Evolutionary conservation across 2,329 filamentous ascomycete species (phyloP).

Genomic region (Volutella citrinella): DNA sequence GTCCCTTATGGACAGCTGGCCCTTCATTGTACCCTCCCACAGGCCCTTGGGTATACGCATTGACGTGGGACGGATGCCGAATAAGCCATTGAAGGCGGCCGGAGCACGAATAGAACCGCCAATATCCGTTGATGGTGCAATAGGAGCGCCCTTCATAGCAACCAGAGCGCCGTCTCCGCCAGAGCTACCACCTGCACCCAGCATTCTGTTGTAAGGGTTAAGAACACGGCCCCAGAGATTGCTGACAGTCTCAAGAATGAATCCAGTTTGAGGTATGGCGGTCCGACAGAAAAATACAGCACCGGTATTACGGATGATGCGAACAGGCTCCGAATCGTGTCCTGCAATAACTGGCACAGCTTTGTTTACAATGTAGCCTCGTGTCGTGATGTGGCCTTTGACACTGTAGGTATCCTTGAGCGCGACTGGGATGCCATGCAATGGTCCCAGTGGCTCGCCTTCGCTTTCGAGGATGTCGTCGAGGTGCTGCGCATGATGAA

Average conservation of each 20-base stretch:
- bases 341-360: constrained; percentile 45
- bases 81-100: constrained; percentile 27
- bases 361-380: constrained; percentile 54
- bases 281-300: constrained; percentile 68
- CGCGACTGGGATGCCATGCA: constrained; percentile 57
- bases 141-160: constrained; percentile 30
- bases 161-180: constrained; percentile 48
- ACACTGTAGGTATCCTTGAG: constrained; percentile 38
- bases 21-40: constrained; percentile 12
- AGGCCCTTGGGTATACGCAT: constrained; percentile 14
- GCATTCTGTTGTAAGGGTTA: constrained; percentile 58
- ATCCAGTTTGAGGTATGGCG: constrained; percentile 57
- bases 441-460: constrained; percentile 31
- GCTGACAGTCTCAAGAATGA: constrained; percentile 53
- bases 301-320: constrained; percentile 56
- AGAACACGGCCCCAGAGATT: constrained; percentile 59
- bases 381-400: constrained; percentile 46
- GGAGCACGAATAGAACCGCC: constrained; percentile 30
- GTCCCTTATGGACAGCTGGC: constrained; percentile 35
- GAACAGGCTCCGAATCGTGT: constrained; percentile 55
- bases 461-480: constrained; percentile 2
- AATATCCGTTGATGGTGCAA: constrained; percentile 32
- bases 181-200: constrained; percentile 60
- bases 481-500: constrained; percentile 6
- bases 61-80: constrained; percentile 17